Base-by-base conservation (phyloP, 192 early-diverging fungal species). In the Allomyces javanicus region DNA sequence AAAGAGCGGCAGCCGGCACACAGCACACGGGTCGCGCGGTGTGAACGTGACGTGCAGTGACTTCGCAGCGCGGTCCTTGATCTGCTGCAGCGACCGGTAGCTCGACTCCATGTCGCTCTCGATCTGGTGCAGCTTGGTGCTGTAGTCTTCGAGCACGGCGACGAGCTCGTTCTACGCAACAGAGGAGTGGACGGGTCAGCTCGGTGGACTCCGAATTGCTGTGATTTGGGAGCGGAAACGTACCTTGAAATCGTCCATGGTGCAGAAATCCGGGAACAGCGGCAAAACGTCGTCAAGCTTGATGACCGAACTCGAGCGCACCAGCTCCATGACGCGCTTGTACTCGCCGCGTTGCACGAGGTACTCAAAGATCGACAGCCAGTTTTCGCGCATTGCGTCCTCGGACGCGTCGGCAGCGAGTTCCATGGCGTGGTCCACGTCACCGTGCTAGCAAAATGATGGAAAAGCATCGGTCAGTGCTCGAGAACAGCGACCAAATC, bases 271-370 rank as follows among this genome's bases (percentile, higher is more conserved):
- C 0, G 94, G 96, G 72, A 99, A 99, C 70, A 88, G 94, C 1
- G 90, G 92, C 65, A 99, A 75, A 64, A 99, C 89, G 74, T 99
- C 93, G 71, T 95, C 93, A 62, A 99, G 89, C 64, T 89, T 91
- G 27, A 94, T 75, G 10, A 94, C 70, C 50, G 93, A 87, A 22
- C 88, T 86, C 62, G 87, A 78, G 61, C 82, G 81, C 65, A 94
- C 72, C 67, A 91, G 86, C 17, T 88, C 82, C 76, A 96, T 89
- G 9, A 91, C 94, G 10, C 87, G 50, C 17, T n/a, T n/a, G 23
- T 24, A 23, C 26, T 44, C 24, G 17, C 21, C 21, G 17, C 21
- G 12, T 12, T 58, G 17, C 50, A 58, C 50, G 3, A 58, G 50
- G 50, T 58, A 58, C 50, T n/a, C 50, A 12, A 58, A 14, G 17